These are phyloP conservation scores for Thielaviopsis musarum DNA, from an alignment of 2,329 filamentous ascomycete species.

Conservation along the genomic window DNA sequence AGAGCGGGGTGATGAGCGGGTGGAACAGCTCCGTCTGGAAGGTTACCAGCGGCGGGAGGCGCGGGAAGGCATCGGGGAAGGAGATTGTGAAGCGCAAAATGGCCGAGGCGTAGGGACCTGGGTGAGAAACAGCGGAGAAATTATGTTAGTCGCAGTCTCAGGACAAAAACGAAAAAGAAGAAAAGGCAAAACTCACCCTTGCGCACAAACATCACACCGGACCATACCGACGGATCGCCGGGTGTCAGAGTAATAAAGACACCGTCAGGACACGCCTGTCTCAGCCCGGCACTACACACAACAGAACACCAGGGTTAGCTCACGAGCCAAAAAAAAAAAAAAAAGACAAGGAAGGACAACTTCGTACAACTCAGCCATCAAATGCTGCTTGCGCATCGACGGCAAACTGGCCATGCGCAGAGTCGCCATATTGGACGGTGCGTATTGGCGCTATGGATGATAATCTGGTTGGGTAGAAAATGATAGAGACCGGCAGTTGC, in stretches of 20 bases:
- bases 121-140: neutral
- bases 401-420: constrained; percentile 30
- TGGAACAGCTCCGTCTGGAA: constrained; percentile 93
- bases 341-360: neutral
- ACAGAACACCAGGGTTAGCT: neutral
- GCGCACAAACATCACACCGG: constrained; percentile 79
- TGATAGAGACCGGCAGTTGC: neutral
- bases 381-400: constrained; percentile 53
- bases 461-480: neutral
- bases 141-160: neutral
- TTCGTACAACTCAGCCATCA: constrained; percentile 67
- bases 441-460: neutral
- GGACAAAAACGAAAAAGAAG: neutral
- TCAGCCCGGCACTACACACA: constrained; percentile 53
- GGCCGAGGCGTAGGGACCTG: constrained; percentile 77
- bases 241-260: constrained; percentile 75
- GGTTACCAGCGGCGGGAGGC: constrained; percentile 64
- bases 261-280: constrained; percentile 67
- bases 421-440: constrained; percentile 23
- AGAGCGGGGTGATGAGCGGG: constrained; percentile 77
- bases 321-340: neutral
- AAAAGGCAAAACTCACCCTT: constrained; percentile 34
- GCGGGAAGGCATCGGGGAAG: constrained; percentile 68
- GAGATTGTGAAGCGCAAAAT: constrained; percentile 80
- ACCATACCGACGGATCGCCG: constrained; percentile 68